These are phyloP conservation scores for Aspergillus sp. DNA, from an alignment of 2,329 filamentous ascomycete genomes.

Conservation along the genomic window DNA sequence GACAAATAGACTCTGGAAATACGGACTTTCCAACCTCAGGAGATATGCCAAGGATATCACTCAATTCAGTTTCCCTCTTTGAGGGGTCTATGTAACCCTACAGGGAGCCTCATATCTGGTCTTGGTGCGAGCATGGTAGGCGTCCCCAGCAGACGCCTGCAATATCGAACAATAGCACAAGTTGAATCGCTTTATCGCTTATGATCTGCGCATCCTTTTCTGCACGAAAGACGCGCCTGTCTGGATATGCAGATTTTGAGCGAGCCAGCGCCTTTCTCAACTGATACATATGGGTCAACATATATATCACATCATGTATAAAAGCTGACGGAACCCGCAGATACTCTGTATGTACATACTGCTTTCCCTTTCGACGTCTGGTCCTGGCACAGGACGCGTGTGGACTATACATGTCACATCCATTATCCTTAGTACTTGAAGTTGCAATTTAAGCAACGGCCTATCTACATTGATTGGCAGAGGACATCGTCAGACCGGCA, in stretches of 20 bases:
- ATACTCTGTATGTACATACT: neutral
- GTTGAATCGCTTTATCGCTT: neutral
- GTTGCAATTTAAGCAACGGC: neutral
- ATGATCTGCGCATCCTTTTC: neutral
- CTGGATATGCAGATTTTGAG: neutral
- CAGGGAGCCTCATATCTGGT: neutral
- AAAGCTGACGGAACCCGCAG: neutral
- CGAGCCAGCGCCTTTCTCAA: neutral
- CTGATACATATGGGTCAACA: neutral
- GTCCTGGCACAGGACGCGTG: neutral
- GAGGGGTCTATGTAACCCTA: neutral
- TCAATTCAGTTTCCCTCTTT: neutral
- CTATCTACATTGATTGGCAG: neutral
- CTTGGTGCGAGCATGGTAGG: neutral
- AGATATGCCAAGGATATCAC: neutral
- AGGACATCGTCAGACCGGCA: neutral
- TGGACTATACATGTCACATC: conserved; percentile 10
- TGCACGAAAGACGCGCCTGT: neutral
- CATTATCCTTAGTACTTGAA: too few species aligned
- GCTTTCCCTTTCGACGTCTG: neutral
- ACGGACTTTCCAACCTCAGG: neutral
- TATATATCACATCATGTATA: neutral
- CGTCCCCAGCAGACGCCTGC: neutral
- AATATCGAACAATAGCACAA: neutral
- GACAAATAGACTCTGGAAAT: neutral